These are phyloP conservation scores for Cornus kousa DNA, from an alignment of 148 eudicot genomes.

Conservation along the genomic window DNA sequence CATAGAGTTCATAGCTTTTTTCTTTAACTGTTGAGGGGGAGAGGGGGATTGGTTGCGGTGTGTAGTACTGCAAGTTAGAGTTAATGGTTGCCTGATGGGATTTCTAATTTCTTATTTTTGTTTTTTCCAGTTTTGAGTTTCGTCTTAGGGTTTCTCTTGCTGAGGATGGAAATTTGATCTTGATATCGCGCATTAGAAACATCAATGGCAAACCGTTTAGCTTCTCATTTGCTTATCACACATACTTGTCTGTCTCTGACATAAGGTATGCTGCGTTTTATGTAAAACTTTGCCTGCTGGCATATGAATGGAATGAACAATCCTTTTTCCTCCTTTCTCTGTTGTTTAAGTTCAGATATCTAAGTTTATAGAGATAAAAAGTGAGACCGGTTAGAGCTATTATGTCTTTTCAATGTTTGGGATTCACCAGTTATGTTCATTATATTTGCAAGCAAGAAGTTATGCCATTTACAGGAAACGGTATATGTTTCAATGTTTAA, in stretches of 20 bases:
- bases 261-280: constrained; percentile 45
- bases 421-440: no score
- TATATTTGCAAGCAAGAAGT: background rate
- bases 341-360: no score
- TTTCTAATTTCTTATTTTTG: background rate
- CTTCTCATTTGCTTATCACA: constrained; percentile 77
- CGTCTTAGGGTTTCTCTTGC: constrained; percentile 72
- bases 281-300: background rate
- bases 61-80: background rate
- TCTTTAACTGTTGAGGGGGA: background rate
- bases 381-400: no score
- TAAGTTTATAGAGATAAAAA: no score
- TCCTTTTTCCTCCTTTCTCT: background rate
- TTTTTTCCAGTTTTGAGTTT: constrained; percentile 59
- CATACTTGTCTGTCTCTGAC: constrained; percentile 78
- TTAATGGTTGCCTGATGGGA: constrained; percentile 3
- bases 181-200: constrained; percentile 76
- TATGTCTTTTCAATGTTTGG: background rate
- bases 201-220: constrained; percentile 74
- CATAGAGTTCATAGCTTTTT: background rate
- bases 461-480: background rate
- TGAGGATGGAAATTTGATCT: constrained; percentile 48
- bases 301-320: background rate
- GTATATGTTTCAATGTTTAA: background rate
- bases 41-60: no score